Percentiles rank a stretch among this genome's conserved stretches.
These are phyloP conservation scores for Leccinellum luteum DNA, from an alignment of 768 basidiomycete species.

Conservation along the genomic window DNA sequence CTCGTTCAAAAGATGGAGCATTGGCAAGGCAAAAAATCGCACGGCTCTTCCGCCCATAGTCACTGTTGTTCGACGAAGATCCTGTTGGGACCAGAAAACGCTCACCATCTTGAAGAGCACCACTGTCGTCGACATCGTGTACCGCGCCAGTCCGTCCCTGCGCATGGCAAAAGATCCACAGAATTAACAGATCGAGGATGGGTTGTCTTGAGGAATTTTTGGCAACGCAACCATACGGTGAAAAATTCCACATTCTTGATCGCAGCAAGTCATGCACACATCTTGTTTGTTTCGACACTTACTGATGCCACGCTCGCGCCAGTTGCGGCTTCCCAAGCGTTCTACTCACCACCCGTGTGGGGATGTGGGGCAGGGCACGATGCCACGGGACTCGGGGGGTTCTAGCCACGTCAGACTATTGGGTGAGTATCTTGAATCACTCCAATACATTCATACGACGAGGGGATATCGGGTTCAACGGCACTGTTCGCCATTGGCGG, in stretches of 20 bases:
- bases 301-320: conserved; percentile 17
- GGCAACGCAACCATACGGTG: conserved; percentile 21
- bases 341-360: conserved; percentile 11
- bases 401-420: conserved; percentile 15
- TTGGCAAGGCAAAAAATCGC: conserved; percentile 1
- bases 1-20: neutral
- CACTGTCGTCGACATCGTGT: conserved; percentile 1
- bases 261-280: conserved; percentile 20
- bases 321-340: conserved; percentile 14
- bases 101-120: conserved; percentile 12
- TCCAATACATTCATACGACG: conserved; percentile 22
- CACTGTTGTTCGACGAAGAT: neutral
- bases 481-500: conserved; percentile 1
- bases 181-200: conserved; percentile 1
- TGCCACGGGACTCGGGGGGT: neutral
- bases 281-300: conserved; percentile 23
- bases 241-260: conserved; percentile 25
- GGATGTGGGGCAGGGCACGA: conserved; percentile 1
- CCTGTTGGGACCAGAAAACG: neutral
- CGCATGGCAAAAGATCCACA: conserved; percentile 5
- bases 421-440: conserved; percentile 34
- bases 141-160: neutral
- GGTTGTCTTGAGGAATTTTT: conserved; percentile 8
- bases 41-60: conserved; percentile 9
- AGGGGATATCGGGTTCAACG: conserved; percentile 18